Conservation (phyloP, 2,329 filamentous ascomycete species). For the Fusarium verrucosum region DNA sequence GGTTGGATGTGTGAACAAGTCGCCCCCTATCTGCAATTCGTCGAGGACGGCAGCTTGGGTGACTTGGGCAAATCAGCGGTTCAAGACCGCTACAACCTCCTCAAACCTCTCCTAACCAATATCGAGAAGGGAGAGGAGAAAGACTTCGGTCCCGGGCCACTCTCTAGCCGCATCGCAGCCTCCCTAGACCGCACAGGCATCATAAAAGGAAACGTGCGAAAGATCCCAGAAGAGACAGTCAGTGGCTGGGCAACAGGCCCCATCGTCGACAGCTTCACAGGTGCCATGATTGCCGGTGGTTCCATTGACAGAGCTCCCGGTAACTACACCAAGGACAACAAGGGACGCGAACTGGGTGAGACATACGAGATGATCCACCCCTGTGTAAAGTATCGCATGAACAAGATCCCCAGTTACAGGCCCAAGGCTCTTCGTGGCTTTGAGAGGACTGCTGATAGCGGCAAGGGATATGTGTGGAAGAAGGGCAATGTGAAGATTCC, state of each 20-base stretch:
- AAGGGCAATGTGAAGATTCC: constrained; percentile 28
- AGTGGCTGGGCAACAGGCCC: constrained; percentile 41
- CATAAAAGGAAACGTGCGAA: constrained; percentile 25
- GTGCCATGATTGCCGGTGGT: constrained; percentile 24
- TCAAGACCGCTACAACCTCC: constrained; percentile 34
- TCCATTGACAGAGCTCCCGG: constrained; percentile 32
- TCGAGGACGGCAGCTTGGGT: constrained; percentile 13
- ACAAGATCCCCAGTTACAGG: constrained; percentile 28
- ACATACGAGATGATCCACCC: constrained; percentile 40
- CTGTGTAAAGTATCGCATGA: constrained; percentile 38
- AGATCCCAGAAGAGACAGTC: constrained; percentile 27
- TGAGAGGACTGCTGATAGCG: constrained; percentile 11
- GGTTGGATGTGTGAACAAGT: constrained; percentile 44
- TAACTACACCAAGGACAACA: constrained; percentile 24
- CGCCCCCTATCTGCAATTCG: constrained; percentile 28
- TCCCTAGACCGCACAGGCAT: constrained; percentile 25
- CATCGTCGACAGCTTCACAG: constrained; percentile 41
- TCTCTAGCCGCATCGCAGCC: constrained; percentile 20
- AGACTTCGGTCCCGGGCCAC: constrained; percentile 16
- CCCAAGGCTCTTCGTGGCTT: constrained; percentile 33
- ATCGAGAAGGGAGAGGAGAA: constrained; percentile 34
- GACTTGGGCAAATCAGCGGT: constrained; percentile 28
- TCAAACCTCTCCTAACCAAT: constrained; percentile 33
- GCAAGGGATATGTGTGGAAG: constrained; percentile 29
- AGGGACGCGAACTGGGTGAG: constrained; percentile 13